Evolutionary conservation across 148 eudicot species (phyloP).

Genomic region (Vaccinium corymbosum): DNA sequence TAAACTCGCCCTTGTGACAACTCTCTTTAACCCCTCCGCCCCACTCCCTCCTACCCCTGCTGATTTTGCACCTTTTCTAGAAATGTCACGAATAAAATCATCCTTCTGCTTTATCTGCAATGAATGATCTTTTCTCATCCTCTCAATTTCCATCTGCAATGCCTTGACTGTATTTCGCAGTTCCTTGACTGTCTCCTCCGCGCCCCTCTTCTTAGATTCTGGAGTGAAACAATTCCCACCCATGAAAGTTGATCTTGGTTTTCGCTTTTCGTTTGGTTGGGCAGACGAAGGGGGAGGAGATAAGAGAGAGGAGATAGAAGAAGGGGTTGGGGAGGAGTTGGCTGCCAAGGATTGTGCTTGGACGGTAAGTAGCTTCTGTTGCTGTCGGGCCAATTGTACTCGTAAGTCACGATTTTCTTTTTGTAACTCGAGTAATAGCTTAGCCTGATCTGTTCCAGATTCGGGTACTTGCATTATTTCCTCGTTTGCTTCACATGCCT

Average conservation of each 20-base stretch:
- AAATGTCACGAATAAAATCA: slow-evolving; percentile 51
- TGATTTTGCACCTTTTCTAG: slow-evolving; percentile 31
- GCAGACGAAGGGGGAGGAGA: slow-evolving; percentile 46
- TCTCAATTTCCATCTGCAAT: slow-evolving; percentile 58
- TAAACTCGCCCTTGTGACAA: slow-evolving; percentile 52
- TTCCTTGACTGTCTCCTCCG: slow-evolving; percentile 51
- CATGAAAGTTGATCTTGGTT: slow-evolving; percentile 35
- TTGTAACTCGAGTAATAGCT: slow-evolving; percentile 70
- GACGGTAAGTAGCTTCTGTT: slow-evolving; percentile 62
- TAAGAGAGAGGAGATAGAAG: slow-evolving; percentile 38
- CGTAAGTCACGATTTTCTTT: slow-evolving; percentile 74
- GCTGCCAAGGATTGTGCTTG: slow-evolving; percentile 70
- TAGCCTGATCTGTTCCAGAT: slow-evolving; percentile 61
- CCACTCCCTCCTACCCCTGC: slow-evolving; percentile 15
- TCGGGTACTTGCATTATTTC: slow-evolving; percentile 46
- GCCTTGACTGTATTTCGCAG: slow-evolving; percentile 50
- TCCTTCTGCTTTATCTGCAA: slow-evolving; percentile 63
- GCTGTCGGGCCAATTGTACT: slow-evolving; percentile 68
- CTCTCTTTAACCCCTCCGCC: slow-evolving; percentile 34
- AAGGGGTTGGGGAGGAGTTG: slow-evolving; percentile 58
- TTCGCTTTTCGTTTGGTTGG: slow-evolving; percentile 41
- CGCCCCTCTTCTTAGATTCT: slow-evolving; percentile 48
- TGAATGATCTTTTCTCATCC: slow-evolving; percentile 62
- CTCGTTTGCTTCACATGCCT: slow-evolving; percentile 65
- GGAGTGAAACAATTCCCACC: slow-evolving; percentile 53